Base-by-base conservation (phyloP, 306 rosid species). In the Begonia masoniana region DNA sequence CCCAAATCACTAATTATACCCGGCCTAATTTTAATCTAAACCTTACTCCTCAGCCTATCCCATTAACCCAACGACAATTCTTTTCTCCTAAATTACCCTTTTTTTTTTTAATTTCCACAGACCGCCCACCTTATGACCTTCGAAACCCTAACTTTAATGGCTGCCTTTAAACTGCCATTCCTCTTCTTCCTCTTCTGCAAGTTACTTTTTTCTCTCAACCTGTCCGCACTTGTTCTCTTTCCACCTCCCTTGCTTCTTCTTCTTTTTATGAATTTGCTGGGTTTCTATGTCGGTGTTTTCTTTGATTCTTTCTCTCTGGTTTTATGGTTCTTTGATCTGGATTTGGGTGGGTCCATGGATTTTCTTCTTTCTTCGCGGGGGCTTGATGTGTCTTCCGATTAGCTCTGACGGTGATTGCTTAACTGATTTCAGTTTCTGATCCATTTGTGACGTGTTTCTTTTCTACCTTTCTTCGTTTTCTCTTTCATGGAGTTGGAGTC, bases 151-250 rank as follows among this genome's bases (percentile, higher is more conserved):
- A 23, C 6, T 68, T 57, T 6, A 4, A 16, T 26, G 36, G 36
- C 53, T 13, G 6, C 4, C 48, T 16, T 59, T 14, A 15, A 59
- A 50, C 63, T 49, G 55, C 6, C 63, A 6, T 24, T 26, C 12
- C 12, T 15, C 41, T 19, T 14, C 45, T 47, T 43, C 60, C 57
- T 65, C 56, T 43, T 35, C 66, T 24, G 67, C 73, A 54, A 61
- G 61, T 14, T 16, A 9, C 21, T 15, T 50, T 10, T 4, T 10
- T n/a, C n/a, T n/a, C n/a, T n/a, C n/a, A n/a, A n/a, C n/a, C n/a
- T n/a, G n/a, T n/a, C n/a, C n/a, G n/a, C n/a, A n/a, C n/a, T n/a
- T n/a, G n/a, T n/a, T n/a, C n/a, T n/a, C n/a, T n/a, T n/a, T n/a
- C n/a, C n/a, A n/a, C n/a, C 1, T 49, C 23, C 0, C 1, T 49